Conservation (phyloP, 176 grass and related monocot species). For the Paspalum vaginatum region DNA sequence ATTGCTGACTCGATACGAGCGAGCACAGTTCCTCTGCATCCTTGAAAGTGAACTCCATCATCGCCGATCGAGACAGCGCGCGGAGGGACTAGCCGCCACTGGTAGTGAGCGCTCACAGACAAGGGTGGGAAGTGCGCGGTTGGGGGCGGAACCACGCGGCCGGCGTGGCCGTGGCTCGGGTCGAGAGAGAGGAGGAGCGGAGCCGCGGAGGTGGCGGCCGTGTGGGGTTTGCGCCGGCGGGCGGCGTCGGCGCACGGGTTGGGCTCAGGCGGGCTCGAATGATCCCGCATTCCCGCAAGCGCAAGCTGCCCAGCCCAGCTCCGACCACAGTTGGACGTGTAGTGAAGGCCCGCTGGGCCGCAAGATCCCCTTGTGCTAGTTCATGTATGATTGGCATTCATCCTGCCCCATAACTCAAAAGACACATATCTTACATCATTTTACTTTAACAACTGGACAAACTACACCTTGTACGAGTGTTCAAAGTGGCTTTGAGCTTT, state of each 20-base stretch:
- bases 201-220: not conserved
- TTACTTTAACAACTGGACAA: too few relatives aligned
- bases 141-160: not conserved
- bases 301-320: not conserved
- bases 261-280: too few relatives aligned
- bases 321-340: not conserved
- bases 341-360: not conserved
- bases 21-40: slow-evolving; percentile 36
- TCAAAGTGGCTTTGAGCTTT: too few relatives aligned
- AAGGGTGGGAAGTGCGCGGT: not conserved
- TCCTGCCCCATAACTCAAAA: too few relatives aligned
- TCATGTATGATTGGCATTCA: too few relatives aligned
- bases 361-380: not conserved
- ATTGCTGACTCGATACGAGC: slow-evolving; percentile 35
- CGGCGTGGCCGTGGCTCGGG: not conserved
- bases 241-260: not conserved
- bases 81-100: not conserved
- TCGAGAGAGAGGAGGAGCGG: not conserved
- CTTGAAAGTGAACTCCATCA: slow-evolving; percentile 43
- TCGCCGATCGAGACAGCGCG: not conserved
- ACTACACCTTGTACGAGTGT: too few relatives aligned
- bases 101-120: not conserved
- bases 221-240: not conserved
- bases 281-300: too few relatives aligned
- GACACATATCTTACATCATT: too few relatives aligned